phyloP scores from a whole-genome alignment of 139 green algal genomes.

The Monoraphidium neglectum region DNA sequence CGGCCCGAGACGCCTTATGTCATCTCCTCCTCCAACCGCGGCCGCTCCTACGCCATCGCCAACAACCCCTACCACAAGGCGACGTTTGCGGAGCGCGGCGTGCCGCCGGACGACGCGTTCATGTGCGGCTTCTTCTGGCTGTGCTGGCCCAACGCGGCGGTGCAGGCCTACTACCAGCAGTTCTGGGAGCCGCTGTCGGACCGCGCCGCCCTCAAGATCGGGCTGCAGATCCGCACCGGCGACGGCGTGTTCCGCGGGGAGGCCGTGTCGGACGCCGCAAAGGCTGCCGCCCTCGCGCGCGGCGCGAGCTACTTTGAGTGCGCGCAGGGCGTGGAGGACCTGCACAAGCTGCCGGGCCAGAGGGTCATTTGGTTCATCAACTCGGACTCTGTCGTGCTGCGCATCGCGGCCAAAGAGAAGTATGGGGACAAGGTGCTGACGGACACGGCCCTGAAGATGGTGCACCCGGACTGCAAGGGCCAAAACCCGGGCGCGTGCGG shows the following conservation, averaged over 20 bases:
- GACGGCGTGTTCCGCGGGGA: not conserved
- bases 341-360: not conserved
- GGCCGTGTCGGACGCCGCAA: not conserved
- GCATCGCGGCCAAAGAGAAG: not conserved
- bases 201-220: slow-evolving; percentile 4
- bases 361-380: slow-evolving; percentile 23
- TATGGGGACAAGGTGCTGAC: slow-evolving; percentile 21
- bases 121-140: slow-evolving; percentile 36
- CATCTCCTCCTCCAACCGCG: slow-evolving; percentile 2
- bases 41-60: not conserved
- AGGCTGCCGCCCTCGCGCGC: not conserved
- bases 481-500: not conserved
- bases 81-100: slow-evolving; percentile 1
- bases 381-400: not conserved
- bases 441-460: not conserved
- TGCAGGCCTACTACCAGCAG: not conserved
- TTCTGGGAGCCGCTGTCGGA: slow-evolving; percentile 10
- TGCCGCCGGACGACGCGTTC: slow-evolving; percentile 14
- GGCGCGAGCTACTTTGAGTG: slow-evolving; percentile 2
- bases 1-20: not conserved
- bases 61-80: slow-evolving; percentile 15
- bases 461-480: slow-evolving; percentile 6
- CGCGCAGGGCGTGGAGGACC: not conserved
- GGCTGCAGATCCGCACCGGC: slow-evolving; percentile 19
- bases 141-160: slow-evolving; percentile 5